A percentile compares a stretch with the other conserved stretches of the same genome.
phyloP scores from a whole-genome alignment of 768 basidiomycete genomes.

The Neoboletus brunneissimus region DNA sequence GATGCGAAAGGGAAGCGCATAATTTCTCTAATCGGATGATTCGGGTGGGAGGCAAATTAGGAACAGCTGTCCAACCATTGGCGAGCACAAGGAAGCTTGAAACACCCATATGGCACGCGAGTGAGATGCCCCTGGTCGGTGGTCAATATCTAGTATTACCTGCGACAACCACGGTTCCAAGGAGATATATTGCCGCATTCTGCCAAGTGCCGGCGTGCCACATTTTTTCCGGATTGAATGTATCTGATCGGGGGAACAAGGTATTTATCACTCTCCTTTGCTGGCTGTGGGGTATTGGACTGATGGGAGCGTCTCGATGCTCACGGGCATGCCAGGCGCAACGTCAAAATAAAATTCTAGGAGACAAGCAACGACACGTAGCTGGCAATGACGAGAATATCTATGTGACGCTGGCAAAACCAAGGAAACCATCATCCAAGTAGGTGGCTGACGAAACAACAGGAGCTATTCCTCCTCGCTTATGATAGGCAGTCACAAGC shows the following conservation, averaged over 20 bases:
- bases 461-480: constrained; percentile 4
- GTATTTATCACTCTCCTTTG: not conserved
- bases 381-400: not conserved
- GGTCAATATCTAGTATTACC: not conserved
- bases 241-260: not conserved
- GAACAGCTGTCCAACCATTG: not conserved
- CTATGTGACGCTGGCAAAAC: not conserved
- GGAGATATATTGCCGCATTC: not conserved
- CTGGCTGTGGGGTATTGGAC: not conserved
- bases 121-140: not conserved
- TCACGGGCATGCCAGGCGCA: too few species aligned
- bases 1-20: constrained; percentile 9
- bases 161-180: not conserved
- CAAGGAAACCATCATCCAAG: not conserved
- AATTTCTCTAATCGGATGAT: not conserved
- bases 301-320: not conserved
- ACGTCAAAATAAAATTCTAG: not conserved
- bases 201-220: not conserved
- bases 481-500: not conserved
- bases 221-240: not conserved
- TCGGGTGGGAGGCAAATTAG: constrained; percentile 4
- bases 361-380: not conserved
- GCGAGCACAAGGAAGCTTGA: not conserved
- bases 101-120: not conserved
- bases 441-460: not conserved